Conservation (phyloP, 495 filamentous ascomycete genomes). For the Zalerion maritima region DNA sequence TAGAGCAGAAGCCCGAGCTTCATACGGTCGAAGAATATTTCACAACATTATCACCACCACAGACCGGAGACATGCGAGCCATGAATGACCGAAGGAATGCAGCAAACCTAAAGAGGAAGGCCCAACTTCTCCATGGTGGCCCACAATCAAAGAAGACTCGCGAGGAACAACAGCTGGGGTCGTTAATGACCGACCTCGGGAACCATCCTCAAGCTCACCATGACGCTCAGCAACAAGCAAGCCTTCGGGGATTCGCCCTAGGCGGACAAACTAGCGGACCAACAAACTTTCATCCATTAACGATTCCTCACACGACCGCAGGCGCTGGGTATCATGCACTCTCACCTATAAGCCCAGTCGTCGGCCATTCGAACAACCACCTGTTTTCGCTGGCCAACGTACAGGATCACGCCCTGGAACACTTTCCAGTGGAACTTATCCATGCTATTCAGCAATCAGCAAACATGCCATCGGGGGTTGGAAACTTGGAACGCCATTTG, state of each 20-base stretch:
- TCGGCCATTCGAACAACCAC: too few species aligned
- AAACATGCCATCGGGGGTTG: too few species aligned
- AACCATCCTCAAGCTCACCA: constrained; percentile 18
- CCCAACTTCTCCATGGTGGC: too few species aligned
- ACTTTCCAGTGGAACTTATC: too few species aligned
- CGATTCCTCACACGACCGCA: constrained; percentile 19
- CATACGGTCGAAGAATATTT: constrained; percentile 96
- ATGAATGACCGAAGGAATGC: constrained; percentile 13
- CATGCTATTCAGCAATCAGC: too few species aligned
- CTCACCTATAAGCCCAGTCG: constrained; percentile 30
- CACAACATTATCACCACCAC: constrained; percentile 57
- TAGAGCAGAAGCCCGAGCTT: constrained; percentile 74
- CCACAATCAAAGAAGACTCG: constrained; percentile 27
- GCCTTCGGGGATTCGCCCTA: constrained; percentile 20
- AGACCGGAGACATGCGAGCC: constrained; percentile 29
- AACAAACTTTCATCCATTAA: constrained; percentile 22
- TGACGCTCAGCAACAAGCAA: constrained; percentile 6
- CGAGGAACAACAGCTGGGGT: constrained; percentile 24
- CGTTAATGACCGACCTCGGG: constrained; percentile 26
- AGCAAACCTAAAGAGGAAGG: constrained; percentile 27
- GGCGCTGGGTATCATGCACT: constrained; percentile 26
- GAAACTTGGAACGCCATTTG: too few species aligned
- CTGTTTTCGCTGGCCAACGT: too few species aligned
- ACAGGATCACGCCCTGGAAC: too few species aligned
- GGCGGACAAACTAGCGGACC: constrained; percentile 23